Base-by-base conservation (phyloP, 2,329 filamentous ascomycete genomes). In the Claviceps sp. region DNA sequence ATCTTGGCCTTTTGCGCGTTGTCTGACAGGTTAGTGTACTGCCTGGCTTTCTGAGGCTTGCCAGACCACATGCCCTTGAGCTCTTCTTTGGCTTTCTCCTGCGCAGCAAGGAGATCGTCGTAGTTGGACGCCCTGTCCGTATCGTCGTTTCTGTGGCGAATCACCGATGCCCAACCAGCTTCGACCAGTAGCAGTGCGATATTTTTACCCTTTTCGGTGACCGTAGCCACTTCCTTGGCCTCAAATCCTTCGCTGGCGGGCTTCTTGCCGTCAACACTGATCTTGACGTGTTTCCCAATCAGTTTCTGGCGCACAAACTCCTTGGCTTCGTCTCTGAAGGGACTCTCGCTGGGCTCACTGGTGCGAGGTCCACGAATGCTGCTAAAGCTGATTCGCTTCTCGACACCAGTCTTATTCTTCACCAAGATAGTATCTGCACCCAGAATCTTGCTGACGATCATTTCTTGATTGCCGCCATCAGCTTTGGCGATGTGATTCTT, bases 11-110 rank as follows among this genome's bases (percentile, higher is more conserved):
- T 95, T 67, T 97, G 91, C 6, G 91, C 72, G 55, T 79, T 90
- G 68, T 97, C 93, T 5, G 90, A 96, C 64, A 91, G 89, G 66
- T 98, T 93, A 45, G 85, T 78, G 65, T 87, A 93, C 64, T 85
- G 80, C 73, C 85, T 91, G 19, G 80, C 76, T 66, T 93, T 89
- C 51, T 90, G 83, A 40, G 89, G 74, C 74, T 96, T 98, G 54
- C 86, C 78, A 17, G 87, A 89, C 90, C 91, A 97, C 75, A 98
- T 93, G 50, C 93, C 93, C 73, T 91, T 95, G 70, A 85, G 83
- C 60, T 88, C 87, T 56, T 87, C 82, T 70, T 94, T 90, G 50
- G 93, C 91, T 55, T 75, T 78, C 62, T 89, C 85, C 64, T 93
- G 87, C 2, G 87, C 87, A 39, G 82, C 82, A 17, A 93, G 75